phyloP scores from a whole-genome alignment of 345 rosid species.

The Citrus sinensis region DVS_A1.0 CM039164.1:10307001-10307500 shows the following conservation, averaged over 20 bases:
- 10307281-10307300: conserved; percentile 93
- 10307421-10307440: conserved; percentile 42
- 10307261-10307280: conserved; percentile 43
- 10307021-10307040: conserved; percentile 31
- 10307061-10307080: conserved; percentile 57
- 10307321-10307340: conserved; percentile 30
- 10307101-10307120: conserved; percentile 70
- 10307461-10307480: not conserved
- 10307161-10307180: conserved; percentile 68
- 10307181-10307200: conserved; percentile 93
- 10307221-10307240: conserved; percentile 59
- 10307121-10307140: conserved; percentile 55
- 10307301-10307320: conserved; percentile 80
- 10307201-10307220: conserved; percentile 69
- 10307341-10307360: conserved; percentile 14
- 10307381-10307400: conserved; percentile 79
- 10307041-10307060: conserved; percentile 60
- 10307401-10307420: conserved; percentile 49
- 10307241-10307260: conserved; percentile 55
- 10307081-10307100: conserved; percentile 83
- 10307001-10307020: conserved; percentile 27
- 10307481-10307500: not conserved
- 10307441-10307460: conserved; percentile 1
- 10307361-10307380: conserved; percentile 29
- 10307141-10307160: conserved; percentile 37